These are phyloP conservation scores for Ramularia endophylla DNA, from an alignment of 2,329 filamentous ascomycete genomes.

Conservation along the genomic window DNA sequence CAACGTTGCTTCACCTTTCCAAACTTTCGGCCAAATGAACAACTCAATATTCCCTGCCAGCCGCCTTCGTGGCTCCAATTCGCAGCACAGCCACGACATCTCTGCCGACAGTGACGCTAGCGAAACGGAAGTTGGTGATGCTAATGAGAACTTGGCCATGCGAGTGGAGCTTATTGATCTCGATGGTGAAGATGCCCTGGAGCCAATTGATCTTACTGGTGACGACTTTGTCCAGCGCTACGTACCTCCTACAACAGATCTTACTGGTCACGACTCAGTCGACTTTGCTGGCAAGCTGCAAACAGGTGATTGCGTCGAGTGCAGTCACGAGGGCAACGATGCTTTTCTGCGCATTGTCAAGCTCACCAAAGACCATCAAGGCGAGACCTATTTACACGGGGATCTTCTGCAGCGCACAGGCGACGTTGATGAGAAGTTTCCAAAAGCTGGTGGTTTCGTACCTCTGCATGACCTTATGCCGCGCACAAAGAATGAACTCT, in stretches of 20 bases:
- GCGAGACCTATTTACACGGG: conserved; percentile 33
- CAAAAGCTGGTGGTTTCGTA: neutral
- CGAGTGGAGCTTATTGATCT: neutral
- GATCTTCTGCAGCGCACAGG: conserved; percentile 31
- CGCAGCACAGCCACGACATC: too few species aligned
- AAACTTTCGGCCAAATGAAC: too few species aligned
- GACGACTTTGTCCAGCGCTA: conserved; percentile 11
- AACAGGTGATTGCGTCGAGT: conserved; percentile 4
- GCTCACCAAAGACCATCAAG: conserved; percentile 27
- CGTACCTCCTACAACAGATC: neutral
- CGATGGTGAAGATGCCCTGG: neutral
- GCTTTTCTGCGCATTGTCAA: conserved; percentile 37
- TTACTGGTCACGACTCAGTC: neutral
- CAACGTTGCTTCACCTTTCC: too few species aligned
- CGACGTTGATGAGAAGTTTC: conserved; percentile 30
- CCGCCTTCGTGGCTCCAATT: too few species aligned
- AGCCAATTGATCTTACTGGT: conserved; percentile 1
- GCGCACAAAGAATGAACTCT: conserved; percentile 38
- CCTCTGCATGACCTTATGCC: neutral
- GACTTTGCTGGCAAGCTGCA: neutral
- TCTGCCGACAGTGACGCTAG: too few species aligned
- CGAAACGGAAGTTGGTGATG: too few species aligned
- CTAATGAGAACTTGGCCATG: too few species aligned
- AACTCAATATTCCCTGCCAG: too few species aligned
- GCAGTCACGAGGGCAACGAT: conserved; percentile 15